phyloP scores from a whole-genome alignment of 768 basidiomycete genomes.

The Trametes punicea region DNA sequence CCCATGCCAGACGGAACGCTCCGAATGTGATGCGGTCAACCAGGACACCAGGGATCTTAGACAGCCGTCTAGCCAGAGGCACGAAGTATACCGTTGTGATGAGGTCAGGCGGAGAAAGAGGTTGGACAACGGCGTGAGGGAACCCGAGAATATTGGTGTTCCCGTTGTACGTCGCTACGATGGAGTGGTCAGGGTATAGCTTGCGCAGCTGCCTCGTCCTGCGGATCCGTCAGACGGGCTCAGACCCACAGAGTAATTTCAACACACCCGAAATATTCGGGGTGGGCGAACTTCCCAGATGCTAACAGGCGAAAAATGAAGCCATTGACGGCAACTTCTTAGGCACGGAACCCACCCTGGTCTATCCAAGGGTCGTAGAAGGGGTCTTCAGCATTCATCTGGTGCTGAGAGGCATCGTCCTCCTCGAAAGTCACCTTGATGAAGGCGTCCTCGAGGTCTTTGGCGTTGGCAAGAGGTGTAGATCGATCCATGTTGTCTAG shows the following conservation, averaged over 20 bases:
- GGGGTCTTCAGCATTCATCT: constrained; percentile 23
- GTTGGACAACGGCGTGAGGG: constrained; percentile 45
- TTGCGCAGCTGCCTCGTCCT: constrained; percentile 49
- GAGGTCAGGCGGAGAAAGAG: constrained; percentile 47
- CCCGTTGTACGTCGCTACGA: constrained; percentile 49
- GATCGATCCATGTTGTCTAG: not conserved
- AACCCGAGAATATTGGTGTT: constrained; percentile 46
- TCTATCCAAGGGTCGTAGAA: constrained; percentile 54
- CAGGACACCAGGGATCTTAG: constrained; percentile 49
- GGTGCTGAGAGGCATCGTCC: constrained; percentile 8
- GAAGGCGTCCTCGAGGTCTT: constrained; percentile 39
- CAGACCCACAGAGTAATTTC: not conserved
- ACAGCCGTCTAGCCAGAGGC: constrained; percentile 42
- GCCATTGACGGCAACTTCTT: not conserved
- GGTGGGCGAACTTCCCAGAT: constrained; percentile 48
- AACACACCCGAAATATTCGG: constrained; percentile 28
- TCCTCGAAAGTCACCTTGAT: constrained; percentile 44
- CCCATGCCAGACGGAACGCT: constrained; percentile 54
- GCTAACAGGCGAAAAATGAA: constrained; percentile 30
- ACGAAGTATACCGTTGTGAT: constrained; percentile 49
- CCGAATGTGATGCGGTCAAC: constrained; percentile 51
- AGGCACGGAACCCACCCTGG: constrained; percentile 36
- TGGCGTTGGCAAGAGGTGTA: not conserved
- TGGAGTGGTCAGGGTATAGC: constrained; percentile 59
- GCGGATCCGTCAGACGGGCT: not conserved